Percentiles rank a stretch among this genome's conserved stretches.
Conservation (phyloP, 352 stramenopile genomes). For the Globisporangium nagaii region DNA sequence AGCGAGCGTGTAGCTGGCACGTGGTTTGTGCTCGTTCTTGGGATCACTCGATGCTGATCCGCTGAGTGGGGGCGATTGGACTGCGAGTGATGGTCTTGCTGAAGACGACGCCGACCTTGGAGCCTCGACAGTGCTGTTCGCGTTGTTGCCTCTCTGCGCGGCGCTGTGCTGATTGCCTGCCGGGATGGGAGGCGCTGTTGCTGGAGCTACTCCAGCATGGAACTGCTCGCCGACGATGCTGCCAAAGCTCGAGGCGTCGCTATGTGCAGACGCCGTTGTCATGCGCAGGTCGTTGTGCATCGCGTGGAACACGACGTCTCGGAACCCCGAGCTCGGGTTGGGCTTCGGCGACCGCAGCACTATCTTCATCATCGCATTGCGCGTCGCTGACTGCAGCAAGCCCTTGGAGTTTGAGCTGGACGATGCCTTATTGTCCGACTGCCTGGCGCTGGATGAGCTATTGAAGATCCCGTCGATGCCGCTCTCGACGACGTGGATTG, state of each 20-base stretch:
- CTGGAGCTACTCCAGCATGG: neutral
- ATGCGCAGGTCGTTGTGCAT: no score
- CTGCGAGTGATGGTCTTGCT: no score
- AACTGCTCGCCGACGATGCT: neutral
- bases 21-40: no score
- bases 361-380: conserved; percentile 9
- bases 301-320: conserved; percentile 8
- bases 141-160: neutral
- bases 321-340: neutral
- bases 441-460: neutral
- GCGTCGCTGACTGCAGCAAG: neutral
- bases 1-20: neutral
- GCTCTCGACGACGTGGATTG: conserved; percentile 11
- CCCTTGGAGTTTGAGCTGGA: neutral
- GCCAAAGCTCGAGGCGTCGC: neutral
- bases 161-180: neutral
- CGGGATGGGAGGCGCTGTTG: neutral
- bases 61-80: no score
- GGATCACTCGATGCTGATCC: no score
- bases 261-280: neutral
- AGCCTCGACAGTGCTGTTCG: neutral
- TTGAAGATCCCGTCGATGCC: conserved; percentile 11
- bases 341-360: neutral
- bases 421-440: neutral
- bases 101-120: no score